Conservation (phyloP, 208 protist species). For the Trypanosoma boissoni region DNA sequence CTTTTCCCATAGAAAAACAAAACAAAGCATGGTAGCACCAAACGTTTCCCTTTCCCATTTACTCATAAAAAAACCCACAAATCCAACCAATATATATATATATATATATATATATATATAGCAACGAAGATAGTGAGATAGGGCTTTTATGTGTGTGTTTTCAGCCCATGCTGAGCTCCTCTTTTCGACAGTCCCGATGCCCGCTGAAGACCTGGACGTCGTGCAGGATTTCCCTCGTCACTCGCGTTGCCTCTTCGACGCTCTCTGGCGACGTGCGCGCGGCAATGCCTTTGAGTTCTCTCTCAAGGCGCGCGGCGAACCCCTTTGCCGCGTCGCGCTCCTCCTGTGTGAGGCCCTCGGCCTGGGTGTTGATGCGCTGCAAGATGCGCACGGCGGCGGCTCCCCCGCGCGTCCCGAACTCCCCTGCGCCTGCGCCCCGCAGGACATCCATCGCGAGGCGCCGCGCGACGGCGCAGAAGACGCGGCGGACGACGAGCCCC, state of each 20-base stretch:
- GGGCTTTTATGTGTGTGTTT: neutral
- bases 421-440: slow-evolving; percentile 3
- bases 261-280: slow-evolving; percentile 5
- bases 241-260: slow-evolving; percentile 7
- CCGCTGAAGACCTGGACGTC: slow-evolving; percentile 11
- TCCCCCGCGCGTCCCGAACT: slow-evolving; percentile 14
- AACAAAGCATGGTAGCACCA: neutral
- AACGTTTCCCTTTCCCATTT: neutral
- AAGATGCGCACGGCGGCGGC: slow-evolving; percentile 18
- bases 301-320: slow-evolving; percentile 1
- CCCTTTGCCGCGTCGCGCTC: slow-evolving; percentile 8
- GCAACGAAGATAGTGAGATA: neutral
- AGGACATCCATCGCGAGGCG: slow-evolving; percentile 18
- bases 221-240: slow-evolving; percentile 1
- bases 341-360: slow-evolving; percentile 4
- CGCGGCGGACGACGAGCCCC: slow-evolving; percentile 7
- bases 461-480: slow-evolving; percentile 21
- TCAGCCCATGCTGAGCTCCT: no score
- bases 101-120: slow-evolving; percentile 12
- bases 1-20: neutral
- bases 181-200: no score
- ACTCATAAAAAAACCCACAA: neutral
- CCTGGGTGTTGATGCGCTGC: slow-evolving; percentile 19
- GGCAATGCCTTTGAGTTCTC: neutral
- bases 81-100: neutral